phyloP scores from a whole-genome alignment of 257 asterid species.

The Solanum medicagineum region DNA sequence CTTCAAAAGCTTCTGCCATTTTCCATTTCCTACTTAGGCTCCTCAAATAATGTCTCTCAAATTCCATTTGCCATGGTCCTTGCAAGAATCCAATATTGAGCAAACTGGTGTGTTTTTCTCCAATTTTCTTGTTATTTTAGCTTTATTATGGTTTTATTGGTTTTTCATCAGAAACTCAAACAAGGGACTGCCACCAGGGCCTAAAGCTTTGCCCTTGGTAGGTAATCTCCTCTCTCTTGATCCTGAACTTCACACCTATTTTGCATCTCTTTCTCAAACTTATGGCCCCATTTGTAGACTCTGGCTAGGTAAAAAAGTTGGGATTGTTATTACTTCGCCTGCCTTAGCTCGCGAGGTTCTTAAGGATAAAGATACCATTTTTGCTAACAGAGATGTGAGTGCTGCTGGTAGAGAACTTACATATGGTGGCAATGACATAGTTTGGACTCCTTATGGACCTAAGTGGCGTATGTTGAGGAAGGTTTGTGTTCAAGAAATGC shows the following conservation, averaged over 20 bases:
- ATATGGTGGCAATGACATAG: conserved; percentile 58
- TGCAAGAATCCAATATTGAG: background rate
- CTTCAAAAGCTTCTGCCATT: background rate
- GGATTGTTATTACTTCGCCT: background rate
- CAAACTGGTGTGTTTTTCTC: background rate
- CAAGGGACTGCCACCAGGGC: conserved; percentile 41
- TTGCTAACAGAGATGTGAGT: conserved; percentile 71
- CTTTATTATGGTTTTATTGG: conserved; percentile 14
- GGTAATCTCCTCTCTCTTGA: conserved; percentile 26
- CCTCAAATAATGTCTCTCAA: background rate
- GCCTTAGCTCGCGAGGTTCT: conserved; percentile 38
- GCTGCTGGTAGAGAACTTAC: conserved; percentile 43
- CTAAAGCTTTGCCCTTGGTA: conserved; percentile 36
- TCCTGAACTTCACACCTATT: background rate
- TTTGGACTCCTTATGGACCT: conserved; percentile 59
- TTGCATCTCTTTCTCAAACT: conserved; percentile 16
- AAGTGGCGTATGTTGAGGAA: conserved; percentile 72
- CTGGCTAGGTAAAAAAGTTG: conserved; percentile 32
- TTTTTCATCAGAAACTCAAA: conserved; percentile 1
- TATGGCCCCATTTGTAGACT: conserved; percentile 56
- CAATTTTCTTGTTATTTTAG: conserved; percentile 8
- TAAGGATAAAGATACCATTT: conserved; percentile 44
- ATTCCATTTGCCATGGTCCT: background rate
- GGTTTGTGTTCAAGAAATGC: conserved; percentile 57
- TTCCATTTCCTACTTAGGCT: background rate